phyloP scores from a whole-genome alignment of 495 filamentous ascomycete genomes.

The Xylaria cubensis region DNA sequence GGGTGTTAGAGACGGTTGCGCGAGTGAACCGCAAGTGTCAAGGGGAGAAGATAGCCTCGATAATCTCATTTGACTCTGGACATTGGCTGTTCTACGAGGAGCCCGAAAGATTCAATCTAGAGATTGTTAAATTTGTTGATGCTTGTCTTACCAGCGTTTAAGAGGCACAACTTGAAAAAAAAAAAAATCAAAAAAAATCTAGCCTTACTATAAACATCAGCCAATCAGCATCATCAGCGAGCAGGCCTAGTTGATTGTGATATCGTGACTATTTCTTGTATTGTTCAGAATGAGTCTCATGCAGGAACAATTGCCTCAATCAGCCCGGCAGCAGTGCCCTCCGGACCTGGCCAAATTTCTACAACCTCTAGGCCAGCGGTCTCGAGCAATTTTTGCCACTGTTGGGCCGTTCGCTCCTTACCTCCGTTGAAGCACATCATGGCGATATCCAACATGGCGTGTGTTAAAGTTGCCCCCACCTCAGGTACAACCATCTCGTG shows the following conservation, averaged over 20 bases:
- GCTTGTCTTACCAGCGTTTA: too few relatives aligned
- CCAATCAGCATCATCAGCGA: not conserved
- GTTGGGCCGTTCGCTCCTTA: slow-evolving; percentile 37
- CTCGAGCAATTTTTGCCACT: slow-evolving; percentile 35
- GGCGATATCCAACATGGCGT: slow-evolving; percentile 32
- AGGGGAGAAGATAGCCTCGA: too few relatives aligned
- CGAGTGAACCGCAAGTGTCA: too few relatives aligned
- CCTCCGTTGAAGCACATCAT: slow-evolving; percentile 40
- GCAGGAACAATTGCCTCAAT: slow-evolving; percentile 41
- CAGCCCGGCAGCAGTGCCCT: slow-evolving; percentile 38
- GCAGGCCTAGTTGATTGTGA: not conserved
- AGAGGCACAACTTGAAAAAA: too few relatives aligned
- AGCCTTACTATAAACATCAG: too few relatives aligned
- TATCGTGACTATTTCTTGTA: not conserved
- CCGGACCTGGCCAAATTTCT: slow-evolving; percentile 41
- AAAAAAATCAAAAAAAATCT: too few relatives aligned
- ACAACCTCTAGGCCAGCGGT: slow-evolving; percentile 43
- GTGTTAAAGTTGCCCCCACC: slow-evolving; percentile 24
- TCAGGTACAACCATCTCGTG: slow-evolving; percentile 58
- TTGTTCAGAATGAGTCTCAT: not conserved
- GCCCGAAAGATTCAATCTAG: too few relatives aligned
- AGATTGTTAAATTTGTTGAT: too few relatives aligned
- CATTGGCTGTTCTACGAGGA: too few relatives aligned
- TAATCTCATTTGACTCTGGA: too few relatives aligned
- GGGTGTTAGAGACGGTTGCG: too few relatives aligned